A percentile compares a stretch with the other conserved stretches of the same genome.
Conservation (phyloP, 257 asterid genomes). For the Forsythia suspensa region DNA sequence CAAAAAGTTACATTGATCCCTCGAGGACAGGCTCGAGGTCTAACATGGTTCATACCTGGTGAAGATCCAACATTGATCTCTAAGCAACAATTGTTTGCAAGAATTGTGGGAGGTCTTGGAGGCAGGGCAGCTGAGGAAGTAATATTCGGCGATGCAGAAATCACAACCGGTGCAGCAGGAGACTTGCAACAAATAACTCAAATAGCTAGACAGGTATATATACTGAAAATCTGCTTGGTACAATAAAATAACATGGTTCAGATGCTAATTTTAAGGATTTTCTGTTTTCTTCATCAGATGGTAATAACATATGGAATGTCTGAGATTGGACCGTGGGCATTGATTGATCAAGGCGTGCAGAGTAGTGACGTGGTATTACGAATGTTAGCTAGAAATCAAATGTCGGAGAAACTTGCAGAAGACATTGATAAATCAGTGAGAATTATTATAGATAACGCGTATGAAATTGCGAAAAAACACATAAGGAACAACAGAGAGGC, state of each 20-base stretch:
- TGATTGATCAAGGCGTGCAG: constrained; percentile 53
- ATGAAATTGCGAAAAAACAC: constrained; percentile 54
- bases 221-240: background rate
- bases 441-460: constrained; percentile 41
- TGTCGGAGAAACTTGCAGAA: constrained; percentile 77
- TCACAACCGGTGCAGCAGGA: constrained; percentile 75
- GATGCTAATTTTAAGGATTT: background rate
- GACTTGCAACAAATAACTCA: constrained; percentile 65
- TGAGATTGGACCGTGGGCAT: constrained; percentile 67
- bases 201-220: constrained; percentile 53
- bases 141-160: constrained; percentile 64
- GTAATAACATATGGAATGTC: constrained; percentile 72
- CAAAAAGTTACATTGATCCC: constrained; percentile 79
- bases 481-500: constrained; percentile 60
- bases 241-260: background rate
- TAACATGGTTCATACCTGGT: constrained; percentile 63
- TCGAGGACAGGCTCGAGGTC: constrained; percentile 78
- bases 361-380: constrained; percentile 71
- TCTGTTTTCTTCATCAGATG: constrained; percentile 38
- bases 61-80: constrained; percentile 61
- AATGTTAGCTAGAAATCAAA: constrained; percentile 67
- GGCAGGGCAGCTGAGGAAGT: constrained; percentile 79
- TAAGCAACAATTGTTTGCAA: constrained; percentile 61
- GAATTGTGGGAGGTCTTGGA: constrained; percentile 71
- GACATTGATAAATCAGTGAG: constrained; percentile 56